Conservation (phyloP, 257 asterid species). For the Primulina huaijiensis region DNA sequence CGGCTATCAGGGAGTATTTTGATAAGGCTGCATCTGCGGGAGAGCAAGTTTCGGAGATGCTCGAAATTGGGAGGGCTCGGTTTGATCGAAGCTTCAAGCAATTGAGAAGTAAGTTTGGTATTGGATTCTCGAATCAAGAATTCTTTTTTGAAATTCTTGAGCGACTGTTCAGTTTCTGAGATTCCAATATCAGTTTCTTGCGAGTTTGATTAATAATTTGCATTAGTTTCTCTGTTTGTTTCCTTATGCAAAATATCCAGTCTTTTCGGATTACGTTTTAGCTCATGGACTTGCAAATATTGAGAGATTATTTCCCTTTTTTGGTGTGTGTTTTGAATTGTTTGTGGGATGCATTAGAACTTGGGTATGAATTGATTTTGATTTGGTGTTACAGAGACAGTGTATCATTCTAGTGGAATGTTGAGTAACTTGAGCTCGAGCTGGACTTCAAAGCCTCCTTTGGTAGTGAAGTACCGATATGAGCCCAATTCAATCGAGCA, state of each 20-base stretch:
- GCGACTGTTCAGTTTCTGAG: not conserved
- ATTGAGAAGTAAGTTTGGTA: constrained; percentile 59
- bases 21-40: constrained; percentile 90
- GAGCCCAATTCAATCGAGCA: constrained; percentile 70
- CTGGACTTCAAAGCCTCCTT: constrained; percentile 96
- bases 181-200: not conserved
- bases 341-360: not conserved
- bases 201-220: not conserved
- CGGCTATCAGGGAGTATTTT: constrained; percentile 74
- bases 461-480: constrained; percentile 78
- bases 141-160: not conserved
- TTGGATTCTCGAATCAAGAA: constrained; percentile 17
- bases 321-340: not conserved
- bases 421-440: constrained; percentile 89
- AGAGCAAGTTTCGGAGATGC: constrained; percentile 86
- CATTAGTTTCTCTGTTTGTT: not conserved
- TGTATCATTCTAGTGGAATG: constrained; percentile 94
- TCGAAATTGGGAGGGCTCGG: constrained; percentile 87
- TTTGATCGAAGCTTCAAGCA: constrained; percentile 87
- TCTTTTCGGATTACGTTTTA: not conserved
- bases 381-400: constrained; percentile 58
- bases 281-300: not conserved
- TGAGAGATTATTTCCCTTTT: constrained; percentile 1
- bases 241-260: not conserved
- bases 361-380: constrained; percentile 15